phyloP scores from a whole-genome alignment of 495 filamentous ascomycete genomes.

The Aspergillus avenaceus region DNA sequence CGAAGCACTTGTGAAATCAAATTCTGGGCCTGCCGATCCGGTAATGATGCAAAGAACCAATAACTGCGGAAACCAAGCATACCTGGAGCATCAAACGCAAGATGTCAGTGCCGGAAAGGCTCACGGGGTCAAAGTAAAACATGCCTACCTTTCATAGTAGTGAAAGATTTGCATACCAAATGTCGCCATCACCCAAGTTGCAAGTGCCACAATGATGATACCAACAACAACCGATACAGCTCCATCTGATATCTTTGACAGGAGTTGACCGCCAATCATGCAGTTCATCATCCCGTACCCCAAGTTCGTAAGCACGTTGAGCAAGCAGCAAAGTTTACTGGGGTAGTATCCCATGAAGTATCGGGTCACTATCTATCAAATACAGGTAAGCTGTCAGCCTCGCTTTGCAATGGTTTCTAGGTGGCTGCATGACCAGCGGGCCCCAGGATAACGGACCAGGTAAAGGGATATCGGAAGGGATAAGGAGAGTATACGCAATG shows the following conservation, averaged over 20 bases:
- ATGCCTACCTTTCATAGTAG: constrained; percentile 53
- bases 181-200: constrained; percentile 60
- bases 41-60: constrained; percentile 63
- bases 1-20: constrained; percentile 50
- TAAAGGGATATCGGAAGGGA: neutral
- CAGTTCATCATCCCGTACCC: constrained; percentile 66
- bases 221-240: constrained; percentile 62
- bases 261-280: constrained; percentile 49
- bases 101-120: neutral
- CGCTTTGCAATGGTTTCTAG: neutral
- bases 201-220: constrained; percentile 60
- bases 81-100: constrained; percentile 33
- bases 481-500: neutral
- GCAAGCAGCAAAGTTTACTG: constrained; percentile 58
- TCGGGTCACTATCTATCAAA: constrained; percentile 56
- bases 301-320: constrained; percentile 68
- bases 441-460: neutral
- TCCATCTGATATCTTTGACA: constrained; percentile 55
- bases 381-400: constrained; percentile 8
- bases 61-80: constrained; percentile 66
- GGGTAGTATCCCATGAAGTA: constrained; percentile 80
- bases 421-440: neutral
- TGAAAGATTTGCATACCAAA: constrained; percentile 76
- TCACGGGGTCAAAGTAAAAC: neutral
- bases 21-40: constrained; percentile 62